Base-by-base conservation (phyloP, 2,329 filamentous ascomycete genomes). In the Lasiodiplodia hormozganensis region DNA sequence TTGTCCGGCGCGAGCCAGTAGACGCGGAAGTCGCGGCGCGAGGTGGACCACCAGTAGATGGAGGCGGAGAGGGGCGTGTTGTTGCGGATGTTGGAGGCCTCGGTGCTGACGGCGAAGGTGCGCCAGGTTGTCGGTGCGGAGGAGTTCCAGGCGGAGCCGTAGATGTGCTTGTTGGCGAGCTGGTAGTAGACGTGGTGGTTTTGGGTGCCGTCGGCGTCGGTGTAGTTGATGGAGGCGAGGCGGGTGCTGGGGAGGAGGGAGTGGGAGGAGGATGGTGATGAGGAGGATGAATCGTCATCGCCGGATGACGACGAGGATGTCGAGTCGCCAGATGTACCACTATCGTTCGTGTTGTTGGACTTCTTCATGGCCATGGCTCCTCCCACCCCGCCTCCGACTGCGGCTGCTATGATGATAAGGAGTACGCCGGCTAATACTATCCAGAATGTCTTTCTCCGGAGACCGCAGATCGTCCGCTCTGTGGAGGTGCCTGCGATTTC, bases 141-240 rank as follows among this genome's bases (percentile, higher is more conserved):
- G 0, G 62, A 34, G 47, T 65, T 65, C 43, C 49, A 65, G n/a
- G 62, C 62, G 16, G 62, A 65, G 21, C 53, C 23, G 62, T 34
- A 36, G 43, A 65, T 21, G 40, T n/a, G 25, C 36, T 52, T 34
- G 31, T 25, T n/a, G 3, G 12, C 3, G 38, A 65, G 40, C 14
- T 65, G 62, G n/a, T 65, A 65, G 47, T n/a, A 52, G 38, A 65
- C 47, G n/a, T 49, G 47, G 62, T 65, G 21, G 28, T 53, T 51
- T 6, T 52, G 18, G 47, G 23, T 52, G 31, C 47, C 62, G 43
- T 34, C 31, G n/a, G 23, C 43, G 62, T 65, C 62, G 14, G 62
- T 65, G n/a, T 21, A 65, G 47, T 65, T 65, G 43, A 65, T 23
- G 11, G 43, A 51, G 4, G 43, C n/a, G 49, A 65, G 47, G 4